Base-by-base conservation (phyloP, 176 grass and related monocot species). In the Paspalum vaginatum region DNA sequence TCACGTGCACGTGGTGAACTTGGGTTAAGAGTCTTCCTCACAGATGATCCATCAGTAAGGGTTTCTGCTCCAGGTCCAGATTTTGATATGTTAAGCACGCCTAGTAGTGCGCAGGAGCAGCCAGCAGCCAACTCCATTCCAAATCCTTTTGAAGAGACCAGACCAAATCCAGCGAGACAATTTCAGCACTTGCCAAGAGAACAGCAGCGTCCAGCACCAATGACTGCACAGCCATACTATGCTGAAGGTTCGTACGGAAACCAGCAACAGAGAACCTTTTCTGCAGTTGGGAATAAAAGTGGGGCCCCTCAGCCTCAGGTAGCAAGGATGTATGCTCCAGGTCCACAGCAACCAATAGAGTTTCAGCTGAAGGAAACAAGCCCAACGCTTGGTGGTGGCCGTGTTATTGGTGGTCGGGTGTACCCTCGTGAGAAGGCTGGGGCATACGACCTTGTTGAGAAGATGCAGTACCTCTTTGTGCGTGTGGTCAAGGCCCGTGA, bases 391-490 rank as follows among this genome's bases (percentile, higher is more conserved):
- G 96, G 96, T 18, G 96, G 96, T 60, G 96, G 96, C 9, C 93
- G 88, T 57, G 87, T 99, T 65, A 49, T 99, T 68, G 76, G 87
- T 5, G 96, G 96, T 32, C 86, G 96, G 51, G 85, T 93, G 80
- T 84, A 89, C 60, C 89, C 82, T 11, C 64, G 75, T 14, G 87
- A 95, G 44, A 99, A 93, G 83, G 76, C 88, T 3, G 96, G 92
- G 42, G 87, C 96, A 20, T 99, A 89, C 16, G 93, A 99, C 79
- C 86, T 99, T 37, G 96, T 99, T 4, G 96, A 99, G 88, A 94
- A 91, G 82, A 95, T 95, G 96, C 84, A 95, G 40, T 93, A 91
- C 81, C 93, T 99, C 44, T 99, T 93, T 68, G 84, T 99, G 41
- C 90, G 90, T 2, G 92, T 99, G 38, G 96, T 99, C 47, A 99